Evolutionary conservation across 768 basidiomycete species (phyloP).

Genomic region (Phaffia australis): DNA sequence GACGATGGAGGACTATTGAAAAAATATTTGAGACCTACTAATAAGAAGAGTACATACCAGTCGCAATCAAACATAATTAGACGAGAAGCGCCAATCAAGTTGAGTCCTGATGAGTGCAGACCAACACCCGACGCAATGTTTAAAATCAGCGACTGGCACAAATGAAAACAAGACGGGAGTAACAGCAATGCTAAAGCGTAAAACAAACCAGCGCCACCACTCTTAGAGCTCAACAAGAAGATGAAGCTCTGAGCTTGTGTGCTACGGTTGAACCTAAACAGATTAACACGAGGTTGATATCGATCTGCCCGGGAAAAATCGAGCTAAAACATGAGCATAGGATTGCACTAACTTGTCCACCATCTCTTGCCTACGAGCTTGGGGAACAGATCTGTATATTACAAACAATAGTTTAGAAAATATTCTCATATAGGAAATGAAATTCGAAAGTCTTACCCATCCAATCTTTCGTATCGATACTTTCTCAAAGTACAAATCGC

Average conservation of each 20-base stretch:
- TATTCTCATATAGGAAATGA: neutral
- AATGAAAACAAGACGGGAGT: no score
- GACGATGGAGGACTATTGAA: neutral
- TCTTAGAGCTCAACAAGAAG: constrained; percentile 87
- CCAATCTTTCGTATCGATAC: constrained; percentile 73
- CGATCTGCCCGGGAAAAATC: neutral
- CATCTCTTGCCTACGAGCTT: constrained; percentile 64
- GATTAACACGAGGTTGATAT: neutral
- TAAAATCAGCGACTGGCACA: no score
- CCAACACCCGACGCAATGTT: no score
- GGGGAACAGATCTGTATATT: constrained; percentile 3
- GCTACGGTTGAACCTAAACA: constrained; percentile 3
- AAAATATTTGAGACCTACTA: neutral
- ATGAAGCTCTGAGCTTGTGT: constrained; percentile 41
- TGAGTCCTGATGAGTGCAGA: constrained; percentile 49
- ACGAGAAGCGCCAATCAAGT: constrained; percentile 59
- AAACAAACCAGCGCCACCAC: constrained; percentile 57
- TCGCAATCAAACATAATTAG: constrained; percentile 64
- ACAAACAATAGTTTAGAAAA: constrained; percentile 50
- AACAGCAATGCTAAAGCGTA: no score
- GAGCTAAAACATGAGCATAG: constrained; percentile 40
- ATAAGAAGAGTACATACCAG: constrained; percentile 73
- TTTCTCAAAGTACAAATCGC: constrained; percentile 62
- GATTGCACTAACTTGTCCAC: constrained; percentile 58
- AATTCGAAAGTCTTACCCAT: constrained; percentile 51